These are phyloP conservation scores for Fonsecaea pugnacius DNA, from an alignment of 2,329 filamentous ascomycete species.

Conservation along the genomic window DNA sequence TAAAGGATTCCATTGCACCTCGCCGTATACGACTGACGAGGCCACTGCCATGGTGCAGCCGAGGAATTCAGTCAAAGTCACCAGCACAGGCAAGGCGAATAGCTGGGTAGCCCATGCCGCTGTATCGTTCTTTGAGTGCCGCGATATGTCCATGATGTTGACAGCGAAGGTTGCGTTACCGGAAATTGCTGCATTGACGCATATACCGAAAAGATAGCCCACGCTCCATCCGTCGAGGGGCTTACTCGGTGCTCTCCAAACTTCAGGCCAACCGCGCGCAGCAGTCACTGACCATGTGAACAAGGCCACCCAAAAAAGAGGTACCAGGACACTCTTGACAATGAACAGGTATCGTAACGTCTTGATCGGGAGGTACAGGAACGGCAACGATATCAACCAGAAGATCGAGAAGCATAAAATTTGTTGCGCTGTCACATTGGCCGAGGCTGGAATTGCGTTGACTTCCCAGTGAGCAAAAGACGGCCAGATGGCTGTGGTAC, in stretches of 20 bases:
- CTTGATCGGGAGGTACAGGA: slow-evolving; percentile 44
- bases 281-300: slow-evolving; percentile 27
- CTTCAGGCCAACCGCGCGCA: slow-evolving; percentile 18
- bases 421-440: slow-evolving; percentile 61
- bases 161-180: slow-evolving; percentile 44
- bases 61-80: slow-evolving; percentile 55
- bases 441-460: slow-evolving; percentile 57
- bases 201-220: slow-evolving; percentile 20
- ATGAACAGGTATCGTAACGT: slow-evolving; percentile 35
- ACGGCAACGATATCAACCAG: slow-evolving; percentile 53
- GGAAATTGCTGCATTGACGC: slow-evolving; percentile 26
- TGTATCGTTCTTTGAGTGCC: slow-evolving; percentile 43
- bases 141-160: slow-evolving; percentile 60
- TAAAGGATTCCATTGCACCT: slow-evolving; percentile 53
- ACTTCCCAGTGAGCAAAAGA: slow-evolving; percentile 51
- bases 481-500: slow-evolving; percentile 49
- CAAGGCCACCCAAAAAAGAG: slow-evolving; percentile 17
- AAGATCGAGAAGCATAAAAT: slow-evolving; percentile 64
- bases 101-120: slow-evolving; percentile 47
- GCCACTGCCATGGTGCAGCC: slow-evolving; percentile 64
- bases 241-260: slow-evolving; percentile 19
- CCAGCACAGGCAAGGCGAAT: slow-evolving; percentile 53
- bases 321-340: slow-evolving; percentile 40
- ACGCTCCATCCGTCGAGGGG: slow-evolving; percentile 17
- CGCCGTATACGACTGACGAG: slow-evolving; percentile 30